These are phyloP conservation scores for Yamadazyma nakazawae DNA, from an alignment of 805 yeast species.

Conservation along the genomic window DNA sequence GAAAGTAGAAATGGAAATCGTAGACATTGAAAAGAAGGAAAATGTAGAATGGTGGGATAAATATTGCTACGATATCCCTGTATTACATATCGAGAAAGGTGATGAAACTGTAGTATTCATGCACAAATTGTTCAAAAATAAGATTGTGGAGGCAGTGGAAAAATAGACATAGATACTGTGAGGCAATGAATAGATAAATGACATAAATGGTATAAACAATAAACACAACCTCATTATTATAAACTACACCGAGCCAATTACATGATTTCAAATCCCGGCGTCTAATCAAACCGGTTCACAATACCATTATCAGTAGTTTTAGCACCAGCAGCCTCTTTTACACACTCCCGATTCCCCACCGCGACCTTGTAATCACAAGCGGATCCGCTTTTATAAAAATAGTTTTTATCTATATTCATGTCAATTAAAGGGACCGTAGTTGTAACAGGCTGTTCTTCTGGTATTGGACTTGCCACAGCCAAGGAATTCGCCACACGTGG, in stretches of 20 bases:
- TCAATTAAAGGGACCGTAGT: slow-evolving; percentile 12
- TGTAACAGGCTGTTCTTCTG: slow-evolving; percentile 60
- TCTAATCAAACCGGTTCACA: no score
- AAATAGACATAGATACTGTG: neutral
- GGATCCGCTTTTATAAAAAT: neutral
- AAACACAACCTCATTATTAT: no score
- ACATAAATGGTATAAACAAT: neutral
- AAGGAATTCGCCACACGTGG: slow-evolving; percentile 50
- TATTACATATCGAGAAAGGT: slow-evolving; percentile 58
- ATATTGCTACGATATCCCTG: slow-evolving; percentile 79
- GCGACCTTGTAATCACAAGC: neutral
- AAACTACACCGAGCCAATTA: no score
- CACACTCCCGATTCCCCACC: neutral
- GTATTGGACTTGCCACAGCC: slow-evolving; percentile 51
- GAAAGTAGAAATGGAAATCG: slow-evolving; percentile 30
- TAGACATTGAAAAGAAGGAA: slow-evolving; percentile 59
- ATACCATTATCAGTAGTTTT: no score
- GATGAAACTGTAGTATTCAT: slow-evolving; percentile 53
- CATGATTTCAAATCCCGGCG: no score
- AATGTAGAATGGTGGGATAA: slow-evolving; percentile 66
- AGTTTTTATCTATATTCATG: neutral
- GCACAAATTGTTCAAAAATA: slow-evolving; percentile 61
- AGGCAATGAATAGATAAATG: no score
- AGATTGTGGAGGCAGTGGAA: slow-evolving; percentile 49
- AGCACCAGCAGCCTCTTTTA: neutral